Evolutionary conservation across 2,329 filamentous ascomycete genomes (phyloP).

Genomic region (Beauveria sp.): DNA sequence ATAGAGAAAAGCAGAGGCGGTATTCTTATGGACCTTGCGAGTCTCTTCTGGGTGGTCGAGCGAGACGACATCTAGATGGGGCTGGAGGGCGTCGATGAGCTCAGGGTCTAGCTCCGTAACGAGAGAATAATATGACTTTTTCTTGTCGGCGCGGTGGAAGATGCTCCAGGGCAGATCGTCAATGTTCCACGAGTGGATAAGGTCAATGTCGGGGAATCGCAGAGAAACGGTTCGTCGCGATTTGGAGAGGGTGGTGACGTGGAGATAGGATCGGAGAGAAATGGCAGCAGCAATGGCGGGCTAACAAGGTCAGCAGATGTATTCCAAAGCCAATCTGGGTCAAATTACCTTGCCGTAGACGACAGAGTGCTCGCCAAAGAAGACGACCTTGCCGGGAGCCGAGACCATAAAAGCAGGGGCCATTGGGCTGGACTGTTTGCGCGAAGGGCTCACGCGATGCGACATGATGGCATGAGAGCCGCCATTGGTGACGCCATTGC

Average conservation of each 20-base stretch:
- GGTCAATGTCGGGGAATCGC: slow-evolving; percentile 82
- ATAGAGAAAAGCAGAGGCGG: slow-evolving; percentile 83
- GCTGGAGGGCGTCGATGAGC: slow-evolving; percentile 71
- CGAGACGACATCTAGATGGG: slow-evolving; percentile 68
- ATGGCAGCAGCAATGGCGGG: slow-evolving; percentile 92
- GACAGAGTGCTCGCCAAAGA: slow-evolving; percentile 97
- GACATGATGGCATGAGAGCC: slow-evolving; percentile 28
- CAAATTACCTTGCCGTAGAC: slow-evolving; percentile 78
- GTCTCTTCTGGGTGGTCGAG: slow-evolving; percentile 55
- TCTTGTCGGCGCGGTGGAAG: slow-evolving; percentile 76
- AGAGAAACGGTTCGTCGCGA: slow-evolving; percentile 81
- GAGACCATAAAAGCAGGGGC: slow-evolving; percentile 96
- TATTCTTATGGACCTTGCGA: slow-evolving; percentile 76
- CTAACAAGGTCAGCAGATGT: slow-evolving; percentile 30
- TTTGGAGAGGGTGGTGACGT: slow-evolving; percentile 89
- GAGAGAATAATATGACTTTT: slow-evolving; percentile 90
- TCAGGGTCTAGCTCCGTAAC: slow-evolving; percentile 79
- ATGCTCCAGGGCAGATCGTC: slow-evolving; percentile 79
- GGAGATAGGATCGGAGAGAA: slow-evolving; percentile 89
- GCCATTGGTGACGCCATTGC: slow-evolving; percentile 25
- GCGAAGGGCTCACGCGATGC: slow-evolving; percentile 34
- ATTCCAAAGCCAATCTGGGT: neutral
- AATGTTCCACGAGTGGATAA: slow-evolving; percentile 91
- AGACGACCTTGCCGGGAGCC: slow-evolving; percentile 94
- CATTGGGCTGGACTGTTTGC: slow-evolving; percentile 57